A percentile compares a stretch with the other conserved stretches of the same genome.
Conservation (phyloP, 2,329 filamentous ascomycete species). For the Endothia cerciana region DNA sequence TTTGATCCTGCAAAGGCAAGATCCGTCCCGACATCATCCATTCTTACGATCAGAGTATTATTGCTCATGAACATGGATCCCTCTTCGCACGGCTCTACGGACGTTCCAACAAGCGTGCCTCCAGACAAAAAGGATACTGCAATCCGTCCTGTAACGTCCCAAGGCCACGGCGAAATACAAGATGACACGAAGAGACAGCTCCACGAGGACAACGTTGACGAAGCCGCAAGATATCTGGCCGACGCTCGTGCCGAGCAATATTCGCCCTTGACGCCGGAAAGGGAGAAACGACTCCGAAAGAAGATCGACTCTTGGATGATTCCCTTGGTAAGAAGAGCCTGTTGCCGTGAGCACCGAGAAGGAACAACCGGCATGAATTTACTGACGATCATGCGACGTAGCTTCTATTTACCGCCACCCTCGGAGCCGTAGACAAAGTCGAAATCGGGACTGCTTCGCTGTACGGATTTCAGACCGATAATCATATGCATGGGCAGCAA, state of each 20-base stretch:
- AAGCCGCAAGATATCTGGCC: conserved; percentile 25
- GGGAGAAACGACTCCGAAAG: conserved; percentile 36
- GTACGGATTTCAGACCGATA: conserved; percentile 41
- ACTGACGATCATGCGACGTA: conserved; percentile 14
- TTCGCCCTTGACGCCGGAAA: conserved; percentile 36
- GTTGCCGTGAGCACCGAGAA: background rate
- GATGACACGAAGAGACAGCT: background rate
- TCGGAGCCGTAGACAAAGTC: conserved; percentile 41
- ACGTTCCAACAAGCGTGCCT: background rate
- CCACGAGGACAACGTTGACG: conserved; percentile 7
- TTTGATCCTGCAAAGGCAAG: too few species aligned
- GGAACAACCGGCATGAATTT: background rate
- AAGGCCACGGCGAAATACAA: conserved; percentile 13
- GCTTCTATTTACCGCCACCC: conserved; percentile 37
- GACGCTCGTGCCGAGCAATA: conserved; percentile 12
- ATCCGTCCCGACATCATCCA: background rate
- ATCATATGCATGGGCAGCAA: conserved; percentile 38
- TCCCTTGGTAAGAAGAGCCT: conserved; percentile 32
- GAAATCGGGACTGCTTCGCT: conserved; percentile 40
- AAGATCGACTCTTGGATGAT: conserved; percentile 38
- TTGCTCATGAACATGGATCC: conserved; percentile 3
- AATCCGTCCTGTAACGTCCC: background rate
- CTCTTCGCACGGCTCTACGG: background rate
- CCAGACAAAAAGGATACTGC: background rate
- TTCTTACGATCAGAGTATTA: background rate